Evolutionary conservation across 2,329 filamentous ascomycete species (phyloP), one percentile per base, ranked within the genome.

Genomic region (Stemphylium vesicarium): DNA sequence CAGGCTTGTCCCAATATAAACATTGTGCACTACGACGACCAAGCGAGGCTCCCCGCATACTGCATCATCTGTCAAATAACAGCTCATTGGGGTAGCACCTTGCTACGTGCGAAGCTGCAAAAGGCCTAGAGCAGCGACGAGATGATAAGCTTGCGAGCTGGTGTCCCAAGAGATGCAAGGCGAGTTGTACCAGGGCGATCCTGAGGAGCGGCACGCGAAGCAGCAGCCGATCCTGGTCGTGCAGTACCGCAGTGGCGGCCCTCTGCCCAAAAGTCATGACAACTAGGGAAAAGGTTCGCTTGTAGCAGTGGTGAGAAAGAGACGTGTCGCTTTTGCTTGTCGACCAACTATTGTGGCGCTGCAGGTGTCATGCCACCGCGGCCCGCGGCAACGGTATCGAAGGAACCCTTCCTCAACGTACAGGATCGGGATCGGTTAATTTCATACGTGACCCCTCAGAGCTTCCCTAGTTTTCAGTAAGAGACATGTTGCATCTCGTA

Each of bases 351-450:
- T 38, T 35, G 41, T 44, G 39, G 44, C 39, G 41, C 53, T 56
- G 57, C 62, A 64, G 44, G 38, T 61, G 58, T 64, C 59, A 60
- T 56, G 41, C 57, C 63, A 58, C 62, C 49, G 60, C 57, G 58
- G 59, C 26, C 59, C 54, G 65, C 43, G 50, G 26, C 24, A 57
- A 61, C 47, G 45, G 41, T 46, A 42, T 43, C 50, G 37, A 33
- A 36, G 42, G 37, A 38, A 49, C 41, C 53, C 40, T 54, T 55
- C 49, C 12, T 44, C 39, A 38, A 52, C 12, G 32, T 43, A 20
- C 39, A 50, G 48, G 50, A 49, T 52, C 45, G 54, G 35, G 53
- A 46, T 49, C 29, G 46, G 33, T 15, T 43, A 42, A 57, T 32
- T 39, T 42, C 37, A 26, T 33, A 20, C 46, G 4, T 22, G 4